These are phyloP conservation scores for Jackrogersella minutella DNA, from an alignment of 495 filamentous ascomycete genomes.

Conservation along the genomic window DNA sequence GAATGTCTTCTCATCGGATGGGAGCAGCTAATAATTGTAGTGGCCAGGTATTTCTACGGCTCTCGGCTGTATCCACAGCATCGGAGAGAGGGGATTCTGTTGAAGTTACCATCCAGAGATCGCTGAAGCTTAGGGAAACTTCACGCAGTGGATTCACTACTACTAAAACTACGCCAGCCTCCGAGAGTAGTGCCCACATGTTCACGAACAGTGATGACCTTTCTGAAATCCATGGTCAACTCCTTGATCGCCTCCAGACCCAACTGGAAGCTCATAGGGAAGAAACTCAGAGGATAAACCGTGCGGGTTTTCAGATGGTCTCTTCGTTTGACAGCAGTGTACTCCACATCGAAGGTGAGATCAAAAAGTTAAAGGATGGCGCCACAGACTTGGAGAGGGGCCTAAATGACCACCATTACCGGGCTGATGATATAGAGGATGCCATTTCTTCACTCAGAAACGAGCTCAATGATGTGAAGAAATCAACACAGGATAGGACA, in stretches of 20 bases:
- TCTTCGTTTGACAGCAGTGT: constrained; percentile 45
- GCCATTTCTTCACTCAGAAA: constrained; percentile 34
- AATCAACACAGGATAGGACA: constrained; percentile 12
- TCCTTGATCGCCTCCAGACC: constrained; percentile 26
- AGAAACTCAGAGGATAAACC: constrained; percentile 46
- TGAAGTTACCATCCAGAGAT: constrained; percentile 43
- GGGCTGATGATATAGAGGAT: constrained; percentile 12
- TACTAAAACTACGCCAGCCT: not conserved
- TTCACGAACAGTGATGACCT: constrained; percentile 1
- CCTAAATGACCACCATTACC: constrained; percentile 2
- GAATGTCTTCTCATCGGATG: not conserved
- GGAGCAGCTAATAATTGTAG: constrained; percentile 26
- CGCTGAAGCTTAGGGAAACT: constrained; percentile 39
- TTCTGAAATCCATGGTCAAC: constrained; percentile 11
- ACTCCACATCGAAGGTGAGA: constrained; percentile 37
- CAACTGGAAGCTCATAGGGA: constrained; percentile 45
- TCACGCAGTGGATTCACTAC: constrained; percentile 7
- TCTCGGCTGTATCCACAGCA: constrained; percentile 23
- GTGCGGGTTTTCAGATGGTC: constrained; percentile 44
- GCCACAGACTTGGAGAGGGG: constrained; percentile 27
- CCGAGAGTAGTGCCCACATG: not conserved
- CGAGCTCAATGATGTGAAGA: constrained; percentile 30
- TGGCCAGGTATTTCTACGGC: constrained; percentile 39
- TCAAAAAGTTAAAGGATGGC: constrained; percentile 34
- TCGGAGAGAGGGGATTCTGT: constrained; percentile 16